Conservation (phyloP, 2,329 filamentous ascomycete genomes). For the Penicillium corylophilum region DNA sequence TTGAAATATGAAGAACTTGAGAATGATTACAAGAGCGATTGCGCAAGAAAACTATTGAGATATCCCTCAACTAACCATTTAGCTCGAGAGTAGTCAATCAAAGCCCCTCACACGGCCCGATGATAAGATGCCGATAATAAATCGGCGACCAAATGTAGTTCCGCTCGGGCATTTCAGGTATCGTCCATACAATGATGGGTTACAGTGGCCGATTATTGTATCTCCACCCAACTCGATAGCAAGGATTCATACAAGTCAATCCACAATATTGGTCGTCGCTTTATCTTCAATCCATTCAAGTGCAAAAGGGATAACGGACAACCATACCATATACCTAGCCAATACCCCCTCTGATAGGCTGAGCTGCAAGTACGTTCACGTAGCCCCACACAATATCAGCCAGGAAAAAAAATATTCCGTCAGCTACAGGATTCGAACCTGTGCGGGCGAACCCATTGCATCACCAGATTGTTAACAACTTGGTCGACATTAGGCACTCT, state of each 20-base stretch:
- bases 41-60: not conserved
- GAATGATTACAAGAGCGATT: not conserved
- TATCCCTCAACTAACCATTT: not conserved
- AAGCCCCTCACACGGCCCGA: not conserved
- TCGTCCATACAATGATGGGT: not conserved
- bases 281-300: no score
- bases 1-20: not conserved
- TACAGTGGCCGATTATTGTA: not conserved
- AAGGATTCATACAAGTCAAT: no score
- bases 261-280: no score
- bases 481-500: not conserved
- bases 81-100: not conserved
- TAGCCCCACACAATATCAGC: no score
- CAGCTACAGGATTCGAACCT: no score
- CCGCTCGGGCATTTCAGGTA: not conserved
- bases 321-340: no score
- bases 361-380: no score
- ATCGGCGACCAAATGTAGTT: slow-evolving; percentile 5
- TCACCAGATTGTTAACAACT: not conserved
- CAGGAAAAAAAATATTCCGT: no score
- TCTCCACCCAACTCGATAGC: not conserved
- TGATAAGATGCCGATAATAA: not conserved
- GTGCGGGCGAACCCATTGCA: not conserved
- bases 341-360: no score
- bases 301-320: no score